Evolutionary conservation across 2,329 filamentous ascomycete species (phyloP), one percentile per base, ranked within the genome.

Genomic region (Gremmenia infestans): DNA sequence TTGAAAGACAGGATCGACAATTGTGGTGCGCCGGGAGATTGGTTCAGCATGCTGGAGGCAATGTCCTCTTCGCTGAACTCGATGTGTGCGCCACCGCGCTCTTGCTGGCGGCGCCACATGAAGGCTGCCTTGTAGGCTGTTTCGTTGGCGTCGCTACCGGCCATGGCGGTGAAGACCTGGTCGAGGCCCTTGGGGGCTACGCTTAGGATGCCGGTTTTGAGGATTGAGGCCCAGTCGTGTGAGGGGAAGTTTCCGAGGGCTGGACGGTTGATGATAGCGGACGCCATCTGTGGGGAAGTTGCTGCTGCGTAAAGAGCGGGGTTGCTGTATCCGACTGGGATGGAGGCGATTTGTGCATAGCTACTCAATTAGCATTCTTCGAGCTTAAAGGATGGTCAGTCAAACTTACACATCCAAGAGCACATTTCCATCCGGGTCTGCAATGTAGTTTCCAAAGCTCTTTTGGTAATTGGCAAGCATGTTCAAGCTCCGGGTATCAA

Each of bases 101-200:
- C 78, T 58, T 83, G 79, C 68, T 87, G 87, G 50, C 86, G 80
- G 71, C 84, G 84, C 76, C 84, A 90, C 86, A 93, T 93, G 75
- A 92, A 91, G 25, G 89, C 88, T 14, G 89, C 89, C 76, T 93
- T 93, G 80, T 88, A 93, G 54, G 89, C 89, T 49, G 88, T 85
- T 74, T 93, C 89, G 73, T 92, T 92, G 72, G 89, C 89, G 69
- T 93, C 89, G 36, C 87, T 91, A 57, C 89, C 89, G 45, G 88
- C 82, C 75, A 87, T 84, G 50, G 83, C 88, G 48, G 89, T 93
- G 76, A 92, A 92, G 65, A 92, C 88, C 73, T 91, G 87, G 75
- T 89, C 76, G 55, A 89, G 75, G 48, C 88, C 88, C 70, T 85
- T 86, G 48, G 89, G 89, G 0, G 89, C 87, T 48, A 87, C 88